Evolutionary conservation across 2,329 filamentous ascomycete genomes (phyloP).

Genomic region (Mollisia scopiformis): DNA sequence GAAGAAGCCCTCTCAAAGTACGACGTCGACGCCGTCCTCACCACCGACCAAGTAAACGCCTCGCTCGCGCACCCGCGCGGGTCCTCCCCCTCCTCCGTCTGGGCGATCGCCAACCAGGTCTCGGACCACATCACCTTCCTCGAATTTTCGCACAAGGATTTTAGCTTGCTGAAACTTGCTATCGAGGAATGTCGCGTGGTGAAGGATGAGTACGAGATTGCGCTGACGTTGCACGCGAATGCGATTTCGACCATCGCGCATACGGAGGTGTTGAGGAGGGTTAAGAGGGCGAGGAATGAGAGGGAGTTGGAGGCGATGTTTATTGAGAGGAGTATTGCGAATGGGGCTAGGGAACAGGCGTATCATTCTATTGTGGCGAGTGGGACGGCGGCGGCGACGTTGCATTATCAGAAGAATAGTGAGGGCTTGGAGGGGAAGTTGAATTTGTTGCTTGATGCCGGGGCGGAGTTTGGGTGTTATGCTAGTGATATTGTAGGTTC

Average conservation of each 20-base stretch:
- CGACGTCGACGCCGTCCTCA: slow-evolving; percentile 79
- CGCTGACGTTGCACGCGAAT: slow-evolving; percentile 74
- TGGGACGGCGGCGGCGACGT: slow-evolving; percentile 78
- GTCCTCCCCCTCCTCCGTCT: slow-evolving; percentile 57
- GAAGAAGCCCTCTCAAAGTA: slow-evolving; percentile 77
- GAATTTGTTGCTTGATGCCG: slow-evolving; percentile 83
- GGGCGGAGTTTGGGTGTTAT: slow-evolving; percentile 75
- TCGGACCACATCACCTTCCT: slow-evolving; percentile 73
- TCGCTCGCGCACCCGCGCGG: slow-evolving; percentile 49
- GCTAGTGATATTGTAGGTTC: slow-evolving; percentile 64
- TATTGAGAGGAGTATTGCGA: slow-evolving; percentile 72
- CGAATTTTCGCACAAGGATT: slow-evolving; percentile 67
- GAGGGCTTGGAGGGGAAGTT: slow-evolving; percentile 70
- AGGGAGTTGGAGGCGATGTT: slow-evolving; percentile 83
- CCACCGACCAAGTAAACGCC: slow-evolving; percentile 75
- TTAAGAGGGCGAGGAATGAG: slow-evolving; percentile 72
- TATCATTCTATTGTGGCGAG: slow-evolving; percentile 86
- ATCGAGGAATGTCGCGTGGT: slow-evolving; percentile 71
- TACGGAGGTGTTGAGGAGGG: slow-evolving; percentile 61
- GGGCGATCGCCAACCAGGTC: slow-evolving; percentile 79
- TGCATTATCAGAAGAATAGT: slow-evolving; percentile 87
- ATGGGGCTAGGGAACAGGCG: slow-evolving; percentile 79
- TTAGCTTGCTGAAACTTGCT: slow-evolving; percentile 56
- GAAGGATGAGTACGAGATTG: slow-evolving; percentile 77
- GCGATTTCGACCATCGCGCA: slow-evolving; percentile 70